Base-by-base conservation (phyloP, 2,329 filamentous ascomycete genomes). In the Septoria petroselini region DNA sequence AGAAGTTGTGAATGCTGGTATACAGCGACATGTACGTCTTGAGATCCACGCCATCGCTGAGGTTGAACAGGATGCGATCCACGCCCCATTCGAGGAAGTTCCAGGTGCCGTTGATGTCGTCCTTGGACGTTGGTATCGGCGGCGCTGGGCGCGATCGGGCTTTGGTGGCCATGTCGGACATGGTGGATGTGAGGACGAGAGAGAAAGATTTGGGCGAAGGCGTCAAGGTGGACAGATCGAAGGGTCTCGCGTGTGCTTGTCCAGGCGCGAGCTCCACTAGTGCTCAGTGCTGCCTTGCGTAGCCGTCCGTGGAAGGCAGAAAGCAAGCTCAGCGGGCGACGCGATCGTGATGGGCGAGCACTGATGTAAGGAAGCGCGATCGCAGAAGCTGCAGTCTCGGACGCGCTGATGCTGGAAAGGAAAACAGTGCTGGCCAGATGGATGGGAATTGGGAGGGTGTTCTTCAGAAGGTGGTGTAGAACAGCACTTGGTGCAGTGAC, bases 1-100 rank as follows among this genome's bases (percentile, higher is more conserved):
- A 98, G 71, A 98, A 98, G 75, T 98, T 96, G 74, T 98, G 93
- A 41, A 98, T 93, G 54, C 91, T 90, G 45, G 91, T 96, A 73
- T 97, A 97, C 53, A 96, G 83, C 49, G 88, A 89, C 91, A 97
- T 96, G 73, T 97, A 97, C 77, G 88, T 91, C 62, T 86, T 82
- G 84, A 97, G 90, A 65, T 96, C 91, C 72, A 98, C 87, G 54
- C 93, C 93, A 59, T 89, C 86, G 64, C 91, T 87, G 21, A 97
- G 78, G 65, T 94, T 87, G 61, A 83, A 82, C 91, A 98, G 97
- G 66, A 98, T 94, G 68, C 85, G 88, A 58, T 89, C 83, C 60
- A 98, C 90, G 58, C 91, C 91, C 54, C 79, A 78, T 70, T 96
- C 85, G 44, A 98, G 78, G 70, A 95, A 97, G 51, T 78, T 76